Conservation (phyloP, 768 basidiomycete species). For the Hortiboletus flavorubellus region DNA sequence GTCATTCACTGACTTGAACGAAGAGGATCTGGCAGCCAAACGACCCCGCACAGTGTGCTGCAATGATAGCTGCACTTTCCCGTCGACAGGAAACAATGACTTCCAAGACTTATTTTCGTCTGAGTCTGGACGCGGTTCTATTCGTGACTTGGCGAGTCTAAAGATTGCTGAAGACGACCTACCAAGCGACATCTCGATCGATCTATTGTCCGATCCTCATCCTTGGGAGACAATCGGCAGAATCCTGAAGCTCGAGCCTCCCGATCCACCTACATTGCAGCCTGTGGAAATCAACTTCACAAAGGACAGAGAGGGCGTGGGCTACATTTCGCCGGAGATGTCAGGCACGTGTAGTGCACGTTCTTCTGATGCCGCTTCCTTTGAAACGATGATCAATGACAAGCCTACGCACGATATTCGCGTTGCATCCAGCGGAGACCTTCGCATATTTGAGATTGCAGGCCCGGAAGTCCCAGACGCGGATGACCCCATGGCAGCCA, state of each 20-base stretch:
- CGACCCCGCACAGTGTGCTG: neutral
- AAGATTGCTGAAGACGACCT: neutral
- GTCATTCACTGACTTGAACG: neutral
- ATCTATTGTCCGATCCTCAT: slow-evolving; percentile 30
- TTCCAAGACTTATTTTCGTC: neutral
- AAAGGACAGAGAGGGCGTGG: slow-evolving; percentile 27
- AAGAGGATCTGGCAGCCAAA: neutral
- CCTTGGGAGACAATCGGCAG: slow-evolving; percentile 32
- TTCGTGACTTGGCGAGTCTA: neutral
- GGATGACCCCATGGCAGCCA: neutral
- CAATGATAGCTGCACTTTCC: neutral
- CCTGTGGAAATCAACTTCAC: slow-evolving; percentile 16
- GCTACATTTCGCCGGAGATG: slow-evolving; percentile 10
- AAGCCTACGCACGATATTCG: neutral
- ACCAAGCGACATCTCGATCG: slow-evolving; percentile 10
- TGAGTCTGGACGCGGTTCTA: neutral
- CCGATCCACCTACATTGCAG: neutral
- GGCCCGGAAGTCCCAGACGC: neutral
- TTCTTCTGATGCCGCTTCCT: neutral
- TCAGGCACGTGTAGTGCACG: neutral
- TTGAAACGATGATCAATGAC: neutral
- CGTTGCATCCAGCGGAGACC: neutral
- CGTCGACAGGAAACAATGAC: neutral
- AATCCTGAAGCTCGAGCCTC: slow-evolving; percentile 20
- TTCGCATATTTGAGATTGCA: neutral